These are phyloP conservation scores for Didymella arachidicola DNA, from an alignment of 2,329 filamentous ascomycete genomes.

Conservation along the genomic window DNA sequence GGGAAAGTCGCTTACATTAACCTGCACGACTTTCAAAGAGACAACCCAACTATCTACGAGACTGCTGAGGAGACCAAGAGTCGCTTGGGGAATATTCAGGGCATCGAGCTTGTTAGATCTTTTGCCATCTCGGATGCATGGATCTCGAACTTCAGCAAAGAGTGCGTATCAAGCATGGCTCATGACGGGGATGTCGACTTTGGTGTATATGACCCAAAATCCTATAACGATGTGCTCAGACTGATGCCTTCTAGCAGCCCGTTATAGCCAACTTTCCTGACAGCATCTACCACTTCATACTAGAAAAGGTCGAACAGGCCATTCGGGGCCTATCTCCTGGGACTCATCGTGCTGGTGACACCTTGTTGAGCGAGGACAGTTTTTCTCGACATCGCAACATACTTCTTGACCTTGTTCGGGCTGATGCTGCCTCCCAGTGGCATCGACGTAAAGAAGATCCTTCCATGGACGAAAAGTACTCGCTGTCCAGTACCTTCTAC, in stretches of 20 bases:
- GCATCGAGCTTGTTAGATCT: constrained; percentile 22
- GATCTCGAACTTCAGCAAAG: constrained; percentile 26
- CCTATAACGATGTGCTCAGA: constrained; percentile 4
- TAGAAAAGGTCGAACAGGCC: constrained; percentile 23
- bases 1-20: constrained; percentile 35
- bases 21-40: constrained; percentile 26
- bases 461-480: constrained; percentile 37
- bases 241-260: constrained; percentile 7
- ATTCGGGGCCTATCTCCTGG: constrained; percentile 17
- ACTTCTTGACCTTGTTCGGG: constrained; percentile 28
- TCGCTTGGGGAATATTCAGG: constrained; percentile 21
- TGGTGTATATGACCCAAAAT: constrained; percentile 23
- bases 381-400: constrained; percentile 19
- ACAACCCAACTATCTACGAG: constrained; percentile 29
- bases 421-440: constrained; percentile 38
- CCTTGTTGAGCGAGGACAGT: constrained; percentile 29
- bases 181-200: constrained; percentile 33
- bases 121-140: constrained; percentile 39
- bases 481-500: constrained; percentile 26
- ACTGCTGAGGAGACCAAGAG: constrained; percentile 25
- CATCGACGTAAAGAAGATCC: constrained; percentile 28
- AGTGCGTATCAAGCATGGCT: constrained; percentile 25
- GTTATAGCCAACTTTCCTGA: constrained; percentile 23
- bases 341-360: constrained; percentile 25
- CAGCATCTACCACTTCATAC: constrained; percentile 17